These are phyloP conservation scores for Leptodontidium sp. DNA, from an alignment of 2,329 filamentous ascomycete genomes.

Conservation along the genomic window DNA sequence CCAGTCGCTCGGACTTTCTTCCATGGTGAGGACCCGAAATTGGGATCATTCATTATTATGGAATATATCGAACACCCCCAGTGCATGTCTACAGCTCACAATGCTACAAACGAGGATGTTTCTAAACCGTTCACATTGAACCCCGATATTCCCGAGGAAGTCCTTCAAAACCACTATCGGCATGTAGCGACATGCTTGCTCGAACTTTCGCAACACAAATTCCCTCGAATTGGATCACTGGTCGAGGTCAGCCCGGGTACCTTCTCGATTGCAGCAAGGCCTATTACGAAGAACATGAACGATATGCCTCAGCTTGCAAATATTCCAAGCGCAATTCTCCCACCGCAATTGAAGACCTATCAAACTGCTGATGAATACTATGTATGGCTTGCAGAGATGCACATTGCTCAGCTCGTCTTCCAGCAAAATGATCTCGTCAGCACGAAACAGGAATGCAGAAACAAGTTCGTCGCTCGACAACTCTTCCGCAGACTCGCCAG, in stretches of 20 bases:
- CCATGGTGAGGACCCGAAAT: conserved; percentile 23
- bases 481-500: conserved; percentile 42
- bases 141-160: conserved; percentile 37
- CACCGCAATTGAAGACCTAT: conserved; percentile 25
- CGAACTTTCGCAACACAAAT: conserved; percentile 33
- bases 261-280: conserved; percentile 27
- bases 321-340: conserved; percentile 31
- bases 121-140: conserved; percentile 32
- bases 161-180: conserved; percentile 27
- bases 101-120: conserved; percentile 42
- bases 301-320: conserved; percentile 35
- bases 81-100: conserved; percentile 44
- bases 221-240: conserved; percentile 35
- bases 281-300: conserved; percentile 37
- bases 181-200: conserved; percentile 34
- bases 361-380: conserved; percentile 31
- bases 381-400: conserved; percentile 37
- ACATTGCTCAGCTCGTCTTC: conserved; percentile 52
- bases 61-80: conserved; percentile 28
- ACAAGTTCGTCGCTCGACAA: conserved; percentile 53
- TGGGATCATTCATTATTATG: conserved; percentile 32
- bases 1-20: conserved; percentile 26
- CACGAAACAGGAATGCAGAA: conserved; percentile 51
- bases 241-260: conserved; percentile 22
- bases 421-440: conserved; percentile 52